Conservation (phyloP, 2,329 filamentous ascomycete species). For the Colletotrichum chlorophyti region DNA sequence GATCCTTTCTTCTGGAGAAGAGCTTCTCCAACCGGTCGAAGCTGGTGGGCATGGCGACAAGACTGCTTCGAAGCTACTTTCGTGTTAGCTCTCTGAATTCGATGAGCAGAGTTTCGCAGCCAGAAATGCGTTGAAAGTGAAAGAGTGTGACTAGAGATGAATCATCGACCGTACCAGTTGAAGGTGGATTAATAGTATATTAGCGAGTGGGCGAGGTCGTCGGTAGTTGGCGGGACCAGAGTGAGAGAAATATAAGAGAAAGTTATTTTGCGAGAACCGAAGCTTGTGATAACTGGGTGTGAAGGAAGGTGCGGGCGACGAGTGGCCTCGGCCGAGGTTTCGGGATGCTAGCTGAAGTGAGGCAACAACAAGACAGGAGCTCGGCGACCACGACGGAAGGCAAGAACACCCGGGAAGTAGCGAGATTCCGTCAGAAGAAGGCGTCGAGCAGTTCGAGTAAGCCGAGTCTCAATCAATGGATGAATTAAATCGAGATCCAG, state of each 20-base stretch:
- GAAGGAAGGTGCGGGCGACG: background rate
- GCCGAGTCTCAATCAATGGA: slow-evolving; percentile 8
- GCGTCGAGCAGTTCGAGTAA: background rate
- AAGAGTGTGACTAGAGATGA: too few relatives aligned
- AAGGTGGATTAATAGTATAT: background rate
- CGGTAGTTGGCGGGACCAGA: background rate
- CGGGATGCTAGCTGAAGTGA: slow-evolving; percentile 9
- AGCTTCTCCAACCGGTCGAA: slow-evolving; percentile 52
- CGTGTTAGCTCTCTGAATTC: background rate
- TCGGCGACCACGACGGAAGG: slow-evolving; percentile 18
- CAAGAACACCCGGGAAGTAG: slow-evolving; percentile 18
- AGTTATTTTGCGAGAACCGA: background rate
- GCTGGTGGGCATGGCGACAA: slow-evolving; percentile 24
- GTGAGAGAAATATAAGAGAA: background rate
- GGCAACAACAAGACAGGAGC: slow-evolving; percentile 13
- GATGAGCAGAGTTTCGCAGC: too few relatives aligned
- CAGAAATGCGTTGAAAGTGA: too few relatives aligned
- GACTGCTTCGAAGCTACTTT: background rate
- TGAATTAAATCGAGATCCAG: slow-evolving; percentile 11
- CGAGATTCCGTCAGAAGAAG: background rate
- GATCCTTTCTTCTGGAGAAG: slow-evolving; percentile 52
- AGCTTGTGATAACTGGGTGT: background rate
- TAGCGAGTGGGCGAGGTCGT: background rate
- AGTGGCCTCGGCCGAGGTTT: slow-evolving; percentile 1
- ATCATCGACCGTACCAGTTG: slow-evolving; percentile 10